Conservation (phyloP, 768 basidiomycete genomes). For the Boletus tomentosulus region DNA sequence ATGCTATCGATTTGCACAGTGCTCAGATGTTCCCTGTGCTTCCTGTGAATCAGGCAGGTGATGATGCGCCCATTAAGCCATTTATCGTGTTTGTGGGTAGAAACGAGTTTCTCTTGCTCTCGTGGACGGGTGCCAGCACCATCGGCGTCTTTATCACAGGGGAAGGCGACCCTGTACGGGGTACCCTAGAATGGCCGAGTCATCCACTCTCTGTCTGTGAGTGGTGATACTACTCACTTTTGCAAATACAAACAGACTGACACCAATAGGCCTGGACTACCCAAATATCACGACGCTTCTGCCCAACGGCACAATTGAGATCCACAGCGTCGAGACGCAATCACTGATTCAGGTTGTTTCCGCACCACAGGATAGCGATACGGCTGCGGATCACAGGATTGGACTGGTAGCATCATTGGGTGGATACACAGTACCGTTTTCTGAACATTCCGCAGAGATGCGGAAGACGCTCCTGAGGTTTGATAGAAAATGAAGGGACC, state of each 20-base stretch:
- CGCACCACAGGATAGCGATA: conserved; percentile 36
- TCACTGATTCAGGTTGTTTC: conserved; percentile 64
- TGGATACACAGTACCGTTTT: conserved; percentile 42
- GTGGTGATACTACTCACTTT: conserved; percentile 27
- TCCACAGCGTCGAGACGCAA: conserved; percentile 78
- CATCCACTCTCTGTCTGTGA: conserved; percentile 75
- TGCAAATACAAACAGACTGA: not conserved
- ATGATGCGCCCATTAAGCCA: conserved; percentile 49
- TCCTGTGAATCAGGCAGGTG: conserved; percentile 69
- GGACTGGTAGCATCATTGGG: conserved; percentile 29
- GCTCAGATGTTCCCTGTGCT: conserved; percentile 69
- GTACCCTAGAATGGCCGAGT: conserved; percentile 80
- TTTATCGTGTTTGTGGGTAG: conserved; percentile 71
- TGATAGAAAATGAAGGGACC: conserved; percentile 9
- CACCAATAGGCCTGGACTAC: conserved; percentile 63
- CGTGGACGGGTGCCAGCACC: conserved; percentile 77
- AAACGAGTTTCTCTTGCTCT: conserved; percentile 81
- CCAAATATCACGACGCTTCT: conserved; percentile 79
- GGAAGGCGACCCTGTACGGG: conserved; percentile 83
- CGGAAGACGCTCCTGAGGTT: conserved; percentile 31
- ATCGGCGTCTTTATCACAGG: conserved; percentile 85
- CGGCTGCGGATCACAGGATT: conserved; percentile 21
- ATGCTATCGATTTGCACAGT: conserved; percentile 72
- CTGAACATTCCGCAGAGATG: conserved; percentile 39
- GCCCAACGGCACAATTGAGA: conserved; percentile 71